Percentiles rank a stretch among this genome's conserved stretches.
These are phyloP conservation scores for Spathaspora hagerdaliae DNA, from an alignment of 805 yeast genomes.

Conservation along the genomic window DNA sequence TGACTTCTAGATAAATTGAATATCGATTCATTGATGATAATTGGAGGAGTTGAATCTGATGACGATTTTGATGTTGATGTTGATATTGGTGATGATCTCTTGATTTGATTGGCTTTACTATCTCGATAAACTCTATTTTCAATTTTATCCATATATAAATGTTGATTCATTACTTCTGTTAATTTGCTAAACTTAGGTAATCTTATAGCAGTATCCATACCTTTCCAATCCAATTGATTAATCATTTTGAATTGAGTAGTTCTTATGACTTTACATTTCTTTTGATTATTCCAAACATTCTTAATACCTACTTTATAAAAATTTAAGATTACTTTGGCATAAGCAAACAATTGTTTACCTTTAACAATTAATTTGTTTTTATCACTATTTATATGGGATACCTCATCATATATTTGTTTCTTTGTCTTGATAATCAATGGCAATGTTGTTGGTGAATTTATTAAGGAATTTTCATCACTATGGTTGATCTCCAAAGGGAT, in stretches of 20 bases:
- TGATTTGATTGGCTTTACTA: conserved; percentile 2
- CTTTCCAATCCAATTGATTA: conserved; percentile 17
- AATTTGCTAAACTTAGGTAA: conserved; percentile 34
- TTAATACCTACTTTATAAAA: conserved; percentile 59
- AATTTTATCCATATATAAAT: conserved; percentile 31
- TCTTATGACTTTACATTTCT: conserved; percentile 13
- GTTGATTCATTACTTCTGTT: conserved; percentile 31
- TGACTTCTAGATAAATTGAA: conserved; percentile 46
- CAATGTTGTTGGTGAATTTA: conserved; percentile 28
- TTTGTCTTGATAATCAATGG: conserved; percentile 26
- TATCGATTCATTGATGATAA: conserved; percentile 6
- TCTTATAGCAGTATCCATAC: conserved; percentile 21
- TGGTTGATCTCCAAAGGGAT: conserved; percentile 11
- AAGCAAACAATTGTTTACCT: conserved; percentile 34
- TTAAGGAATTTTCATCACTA: conserved; percentile 3
- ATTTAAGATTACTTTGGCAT: conserved; percentile 41
- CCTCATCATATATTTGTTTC: conserved; percentile 20
- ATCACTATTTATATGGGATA: conserved; percentile 16
- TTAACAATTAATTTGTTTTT: conserved; percentile 10
- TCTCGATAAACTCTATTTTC: conserved; percentile 25
- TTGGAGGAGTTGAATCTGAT: background rate
- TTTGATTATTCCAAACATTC: conserved; percentile 48
- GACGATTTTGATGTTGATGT: background rate
- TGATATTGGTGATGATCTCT: background rate
- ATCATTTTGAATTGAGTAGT: conserved; percentile 14